These are phyloP conservation scores for Salvia rosmarinus DNA, from an alignment of 257 asterid species.

Conservation along the genomic window DNA sequence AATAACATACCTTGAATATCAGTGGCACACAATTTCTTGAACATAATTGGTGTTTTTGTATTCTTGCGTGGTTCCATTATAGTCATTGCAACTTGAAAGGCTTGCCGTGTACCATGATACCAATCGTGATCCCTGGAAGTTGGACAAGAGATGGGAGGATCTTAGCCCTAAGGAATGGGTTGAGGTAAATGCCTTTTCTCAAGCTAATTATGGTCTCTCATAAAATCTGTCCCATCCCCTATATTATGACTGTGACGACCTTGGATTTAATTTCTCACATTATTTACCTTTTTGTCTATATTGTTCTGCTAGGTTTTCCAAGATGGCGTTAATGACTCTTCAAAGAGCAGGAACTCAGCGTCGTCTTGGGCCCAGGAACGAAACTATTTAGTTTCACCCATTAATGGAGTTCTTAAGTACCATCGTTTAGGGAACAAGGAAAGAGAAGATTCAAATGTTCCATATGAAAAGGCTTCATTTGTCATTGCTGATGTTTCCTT, in stretches of 20 bases:
- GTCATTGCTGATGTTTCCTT: constrained; percentile 77
- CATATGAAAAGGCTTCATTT: constrained; percentile 90
- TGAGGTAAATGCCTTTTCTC: constrained; percentile 60
- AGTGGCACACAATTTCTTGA: constrained; percentile 28
- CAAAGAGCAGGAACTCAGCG: constrained; percentile 43
- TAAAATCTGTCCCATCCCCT: neutral
- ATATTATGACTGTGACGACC: constrained; percentile 15
- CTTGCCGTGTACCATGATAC: constrained; percentile 97
- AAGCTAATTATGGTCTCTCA: constrained; percentile 32
- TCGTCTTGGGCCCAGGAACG: constrained; percentile 77
- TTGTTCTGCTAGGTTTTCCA: constrained; percentile 71
- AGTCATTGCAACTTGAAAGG: constrained; percentile 98
- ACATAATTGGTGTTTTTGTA: constrained; percentile 30
- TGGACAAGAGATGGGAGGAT: constrained; percentile 95
- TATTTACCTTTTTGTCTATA: constrained; percentile 18
- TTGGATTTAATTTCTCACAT: constrained; percentile 21
- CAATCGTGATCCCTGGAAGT: constrained; percentile 81
- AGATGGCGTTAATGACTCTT: constrained; percentile 82
- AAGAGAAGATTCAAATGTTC: constrained; percentile 75
- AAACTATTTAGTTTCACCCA: constrained; percentile 85
- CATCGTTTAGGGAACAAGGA: constrained; percentile 96
- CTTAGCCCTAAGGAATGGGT: constrained; percentile 93
- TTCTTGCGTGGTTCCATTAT: constrained; percentile 33
- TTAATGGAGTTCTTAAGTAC: constrained; percentile 90
- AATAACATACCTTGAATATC: constrained; percentile 27